Conservation (phyloP, 148 eudicot genomes). For the Oxyria digyna region DNA sequence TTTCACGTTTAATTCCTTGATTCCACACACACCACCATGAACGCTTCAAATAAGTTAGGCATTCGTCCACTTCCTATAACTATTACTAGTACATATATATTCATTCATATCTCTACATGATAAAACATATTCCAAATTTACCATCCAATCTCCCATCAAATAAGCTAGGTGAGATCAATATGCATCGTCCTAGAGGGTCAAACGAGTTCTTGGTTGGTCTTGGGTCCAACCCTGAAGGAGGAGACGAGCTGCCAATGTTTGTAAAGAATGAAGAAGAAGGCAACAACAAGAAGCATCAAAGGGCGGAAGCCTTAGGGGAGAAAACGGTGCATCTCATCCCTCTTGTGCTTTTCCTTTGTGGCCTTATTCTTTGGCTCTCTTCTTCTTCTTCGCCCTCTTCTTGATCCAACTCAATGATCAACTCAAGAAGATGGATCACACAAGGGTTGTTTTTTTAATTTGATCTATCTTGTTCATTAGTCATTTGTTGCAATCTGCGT, state of each 20-base stretch:
- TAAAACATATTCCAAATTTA: too few relatives aligned
- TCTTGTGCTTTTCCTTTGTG: background rate
- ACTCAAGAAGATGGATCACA: too few relatives aligned
- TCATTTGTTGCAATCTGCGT: background rate
- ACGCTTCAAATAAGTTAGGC: background rate
- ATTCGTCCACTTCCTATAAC: background rate
- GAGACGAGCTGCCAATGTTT: background rate
- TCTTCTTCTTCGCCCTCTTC: background rate
- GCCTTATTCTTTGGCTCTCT: background rate
- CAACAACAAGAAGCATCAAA: background rate
- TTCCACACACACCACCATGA: background rate
- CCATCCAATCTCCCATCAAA: too few relatives aligned
- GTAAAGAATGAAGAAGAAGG: background rate
- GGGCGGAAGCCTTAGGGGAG: background rate
- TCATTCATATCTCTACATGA: too few relatives aligned
- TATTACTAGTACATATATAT: too few relatives aligned
- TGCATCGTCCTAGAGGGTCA: background rate
- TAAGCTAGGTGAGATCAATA: too few relatives aligned
- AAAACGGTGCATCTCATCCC: background rate
- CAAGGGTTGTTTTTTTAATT: background rate
- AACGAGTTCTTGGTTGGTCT: background rate
- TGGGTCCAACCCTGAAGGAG: background rate
- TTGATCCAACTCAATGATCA: too few relatives aligned
- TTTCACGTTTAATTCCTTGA: background rate
- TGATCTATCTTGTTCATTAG: background rate